These are phyloP conservation scores for Psophocarpus tetragonolobus DNA, from an alignment of 306 rosid genomes.

Conservation along the genomic window DNA sequence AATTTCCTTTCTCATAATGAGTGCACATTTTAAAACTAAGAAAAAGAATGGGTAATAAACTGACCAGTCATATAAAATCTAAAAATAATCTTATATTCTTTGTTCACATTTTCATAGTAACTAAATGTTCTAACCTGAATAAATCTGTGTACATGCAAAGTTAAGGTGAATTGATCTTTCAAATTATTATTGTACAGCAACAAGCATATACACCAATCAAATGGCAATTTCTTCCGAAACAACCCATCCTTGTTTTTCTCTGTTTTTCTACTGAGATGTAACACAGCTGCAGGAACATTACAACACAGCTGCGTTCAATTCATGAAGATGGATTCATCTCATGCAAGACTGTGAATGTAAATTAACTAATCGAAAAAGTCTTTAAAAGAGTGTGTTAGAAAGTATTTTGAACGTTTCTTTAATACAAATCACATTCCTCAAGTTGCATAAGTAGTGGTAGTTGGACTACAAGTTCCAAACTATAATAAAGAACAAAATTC, in stretches of 20 bases:
- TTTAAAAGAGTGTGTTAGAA: too few relatives aligned
- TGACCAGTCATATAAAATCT: too few relatives aligned
- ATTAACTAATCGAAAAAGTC: too few relatives aligned
- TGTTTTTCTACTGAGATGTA: neutral
- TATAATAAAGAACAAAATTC: neutral
- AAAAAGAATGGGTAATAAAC: too few relatives aligned
- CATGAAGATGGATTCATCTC: slow-evolving; percentile 12
- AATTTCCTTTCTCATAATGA: too few relatives aligned
- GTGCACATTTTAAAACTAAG: too few relatives aligned
- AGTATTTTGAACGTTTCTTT: too few relatives aligned
- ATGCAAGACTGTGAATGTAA: neutral
- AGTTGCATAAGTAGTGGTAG: neutral
- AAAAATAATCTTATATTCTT: neutral
- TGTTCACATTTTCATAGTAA: neutral
- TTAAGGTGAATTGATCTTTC: neutral
- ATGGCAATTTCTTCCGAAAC: neutral
- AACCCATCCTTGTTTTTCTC: neutral
- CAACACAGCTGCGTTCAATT: slow-evolving; percentile 5
- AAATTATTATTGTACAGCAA: neutral
- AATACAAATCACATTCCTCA: neutral
- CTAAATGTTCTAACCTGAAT: neutral
- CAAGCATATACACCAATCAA: neutral
- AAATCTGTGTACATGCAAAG: neutral
- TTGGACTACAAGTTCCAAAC: neutral
- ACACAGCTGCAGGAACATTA: neutral